Percentiles rank a stretch among this genome's conserved stretches.
Evolutionary conservation across 805 yeast genomes (phyloP).

Genomic region (Phaffomyces antillensis): DNA sequence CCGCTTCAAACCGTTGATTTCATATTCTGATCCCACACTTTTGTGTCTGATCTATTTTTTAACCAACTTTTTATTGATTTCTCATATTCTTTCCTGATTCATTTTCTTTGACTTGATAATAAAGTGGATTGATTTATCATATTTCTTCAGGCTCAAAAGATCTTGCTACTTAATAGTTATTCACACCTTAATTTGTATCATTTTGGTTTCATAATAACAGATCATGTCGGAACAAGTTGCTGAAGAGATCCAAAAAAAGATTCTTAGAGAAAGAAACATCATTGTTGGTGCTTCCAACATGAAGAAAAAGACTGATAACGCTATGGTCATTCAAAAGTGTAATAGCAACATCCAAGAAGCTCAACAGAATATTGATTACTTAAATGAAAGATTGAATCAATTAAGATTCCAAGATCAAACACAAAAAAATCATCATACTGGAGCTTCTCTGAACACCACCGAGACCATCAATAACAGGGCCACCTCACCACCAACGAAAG

Average conservation of each 20-base stretch:
- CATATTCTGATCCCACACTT: conserved; percentile 2
- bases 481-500: not conserved
- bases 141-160: too few relatives aligned
- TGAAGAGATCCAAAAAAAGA: conserved; percentile 73
- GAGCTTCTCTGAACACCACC: not conserved
- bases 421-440: not conserved
- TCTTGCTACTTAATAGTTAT: too few relatives aligned
- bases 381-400: conserved; percentile 68
- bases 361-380: conserved; percentile 81
- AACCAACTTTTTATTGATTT: too few relatives aligned
- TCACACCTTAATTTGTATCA: too few relatives aligned
- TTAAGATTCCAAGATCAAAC: conserved; percentile 28
- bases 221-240: conserved; percentile 33
- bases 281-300: conserved; percentile 81
- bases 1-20: not conserved
- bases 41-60: conserved; percentile 4
- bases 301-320: conserved; percentile 71
- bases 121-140: too few relatives aligned
- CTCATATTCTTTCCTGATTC: too few relatives aligned
- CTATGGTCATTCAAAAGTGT: conserved; percentile 83
- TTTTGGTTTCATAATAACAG: not conserved
- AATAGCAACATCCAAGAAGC: conserved; percentile 88
- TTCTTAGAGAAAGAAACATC: conserved; percentile 81
- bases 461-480: too few relatives aligned
- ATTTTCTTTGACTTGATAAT: too few relatives aligned